phyloP scores from a whole-genome alignment of 2,329 filamentous ascomycete species.

The Arthroderma sp. region DNA sequence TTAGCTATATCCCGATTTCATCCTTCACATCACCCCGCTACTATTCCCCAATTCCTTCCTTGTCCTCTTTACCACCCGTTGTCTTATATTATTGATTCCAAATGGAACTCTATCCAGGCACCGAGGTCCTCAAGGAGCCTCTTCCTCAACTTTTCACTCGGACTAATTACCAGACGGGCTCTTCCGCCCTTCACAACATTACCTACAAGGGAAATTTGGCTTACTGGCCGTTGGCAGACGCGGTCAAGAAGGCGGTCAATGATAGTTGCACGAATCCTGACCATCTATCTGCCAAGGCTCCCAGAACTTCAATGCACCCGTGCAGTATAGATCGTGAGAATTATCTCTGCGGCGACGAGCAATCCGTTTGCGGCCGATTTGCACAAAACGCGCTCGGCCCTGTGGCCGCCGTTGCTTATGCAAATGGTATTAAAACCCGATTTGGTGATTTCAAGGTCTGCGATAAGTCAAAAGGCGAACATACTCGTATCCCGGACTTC shows the following conservation, averaged over 20 bases:
- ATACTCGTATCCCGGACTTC: constrained; percentile 1
- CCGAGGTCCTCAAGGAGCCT: not conserved
- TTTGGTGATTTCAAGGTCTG: constrained; percentile 12
- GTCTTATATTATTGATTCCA: not conserved
- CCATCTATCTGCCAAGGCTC: not conserved
- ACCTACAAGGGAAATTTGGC: not conserved
- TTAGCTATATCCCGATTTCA: not conserved
- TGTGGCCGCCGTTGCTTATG: constrained; percentile 7
- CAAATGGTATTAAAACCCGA: not conserved
- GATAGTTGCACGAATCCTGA: not conserved
- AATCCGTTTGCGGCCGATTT: constrained; percentile 11
- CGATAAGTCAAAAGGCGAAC: not conserved
- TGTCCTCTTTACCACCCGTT: too few species aligned
- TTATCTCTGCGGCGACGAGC: constrained; percentile 10
- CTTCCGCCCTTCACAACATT: not conserved
- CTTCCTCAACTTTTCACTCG: not conserved
- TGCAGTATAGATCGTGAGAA: constrained; percentile 1
- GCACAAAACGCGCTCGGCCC: constrained; percentile 9
- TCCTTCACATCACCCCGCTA: too few species aligned
- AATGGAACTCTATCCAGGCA: not conserved
- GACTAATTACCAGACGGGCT: not conserved
- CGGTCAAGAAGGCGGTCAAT: not conserved
- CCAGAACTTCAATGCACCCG: not conserved
- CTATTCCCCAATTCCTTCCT: not conserved
- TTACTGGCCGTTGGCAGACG: not conserved